These are phyloP conservation scores for Trametes cubensis DNA, from an alignment of 768 basidiomycete genomes.

Conservation along the genomic window DNA sequence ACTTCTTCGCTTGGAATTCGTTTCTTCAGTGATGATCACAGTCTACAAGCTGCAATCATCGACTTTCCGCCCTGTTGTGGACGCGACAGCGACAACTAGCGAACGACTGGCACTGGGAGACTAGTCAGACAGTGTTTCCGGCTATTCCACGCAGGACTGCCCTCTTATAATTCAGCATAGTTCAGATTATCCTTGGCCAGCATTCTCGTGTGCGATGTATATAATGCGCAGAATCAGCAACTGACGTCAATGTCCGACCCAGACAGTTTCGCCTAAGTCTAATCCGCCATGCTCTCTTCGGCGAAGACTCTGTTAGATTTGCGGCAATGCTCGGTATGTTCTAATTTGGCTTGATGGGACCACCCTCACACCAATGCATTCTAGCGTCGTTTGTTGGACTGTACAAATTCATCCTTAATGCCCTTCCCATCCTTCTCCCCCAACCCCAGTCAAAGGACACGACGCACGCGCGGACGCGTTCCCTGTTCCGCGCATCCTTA, in stretches of 20 bases:
- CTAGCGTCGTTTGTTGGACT: constrained; percentile 73
- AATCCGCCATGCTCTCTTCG: constrained; percentile 83
- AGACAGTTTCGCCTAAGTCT: constrained; percentile 68
- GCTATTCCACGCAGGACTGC: no score
- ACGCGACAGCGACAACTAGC: no score
- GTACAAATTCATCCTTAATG: constrained; percentile 80
- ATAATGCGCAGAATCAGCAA: not conserved
- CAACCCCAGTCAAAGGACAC: constrained; percentile 33
- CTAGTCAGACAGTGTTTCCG: no score
- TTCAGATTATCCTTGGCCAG: no score
- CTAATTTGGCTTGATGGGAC: not conserved
- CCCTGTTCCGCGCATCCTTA: constrained; percentile 15
- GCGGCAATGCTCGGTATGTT: constrained; percentile 80
- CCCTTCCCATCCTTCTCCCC: constrained; percentile 71
- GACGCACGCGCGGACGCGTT: constrained; percentile 30
- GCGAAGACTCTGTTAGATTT: constrained; percentile 79
- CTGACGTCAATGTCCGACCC: not conserved
- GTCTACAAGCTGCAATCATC: no score
- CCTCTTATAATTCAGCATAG: no score
- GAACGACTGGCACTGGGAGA: no score
- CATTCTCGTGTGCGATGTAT: no score
- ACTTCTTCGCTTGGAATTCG: no score
- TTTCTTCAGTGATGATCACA: no score
- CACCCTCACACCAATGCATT: not conserved
- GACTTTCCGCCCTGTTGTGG: no score